Evolutionary conservation across 352 stramenopile species (phyloP), one percentile per base, ranked within the genome.

Genomic region (Phytophthora fragariaefolia): DNA sequence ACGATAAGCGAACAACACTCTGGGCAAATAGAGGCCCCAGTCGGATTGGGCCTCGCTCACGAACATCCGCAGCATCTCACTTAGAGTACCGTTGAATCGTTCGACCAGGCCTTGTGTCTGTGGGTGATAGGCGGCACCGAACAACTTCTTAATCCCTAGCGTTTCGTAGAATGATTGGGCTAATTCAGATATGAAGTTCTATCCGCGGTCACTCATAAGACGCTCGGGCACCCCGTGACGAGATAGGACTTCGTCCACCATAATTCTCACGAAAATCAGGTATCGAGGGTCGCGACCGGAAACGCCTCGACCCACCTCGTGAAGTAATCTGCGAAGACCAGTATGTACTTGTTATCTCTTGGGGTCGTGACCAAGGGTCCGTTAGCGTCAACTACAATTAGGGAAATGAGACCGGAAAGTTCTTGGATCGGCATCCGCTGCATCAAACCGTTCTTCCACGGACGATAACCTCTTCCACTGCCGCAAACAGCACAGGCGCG

Each of bases 111-210:
- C 43, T 6, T 63, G 55, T 7, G 30, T 54, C 13, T 63, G 43
- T 3, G 57, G 46, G 38, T 49, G 42, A 17, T 54, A 54, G 0
- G 55, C 43, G 4, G 55, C 6, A 1, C 55, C 43, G 12, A 38
- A 63, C 3, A 42, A 15, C 6, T 63, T 55, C 43, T 63, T 63
- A 6, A 63, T 49, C 5, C 55, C 43, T 1, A 55, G 8, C 1
- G 26, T 43, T 12, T 61, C 23, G 15, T 61, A 61, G 6, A 58
- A 61, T 5, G 54, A 52, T 22, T 63, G 45, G 4, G 55, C 30
- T 4, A 63, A 15, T 6, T 48, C 43, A 1, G 42, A 53, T 0
- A 20, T 49, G 22, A 63, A 63, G 15, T 55, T 63, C 3, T 13
- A 13, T 24, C 42, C 55, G 4, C 24, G 22, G 15, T 63, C 55